A percentile compares a stretch with the other conserved stretches of the same genome.
Conservation (phyloP, 306 rosid species). For the Gastrolobium bilobum region DNA sequence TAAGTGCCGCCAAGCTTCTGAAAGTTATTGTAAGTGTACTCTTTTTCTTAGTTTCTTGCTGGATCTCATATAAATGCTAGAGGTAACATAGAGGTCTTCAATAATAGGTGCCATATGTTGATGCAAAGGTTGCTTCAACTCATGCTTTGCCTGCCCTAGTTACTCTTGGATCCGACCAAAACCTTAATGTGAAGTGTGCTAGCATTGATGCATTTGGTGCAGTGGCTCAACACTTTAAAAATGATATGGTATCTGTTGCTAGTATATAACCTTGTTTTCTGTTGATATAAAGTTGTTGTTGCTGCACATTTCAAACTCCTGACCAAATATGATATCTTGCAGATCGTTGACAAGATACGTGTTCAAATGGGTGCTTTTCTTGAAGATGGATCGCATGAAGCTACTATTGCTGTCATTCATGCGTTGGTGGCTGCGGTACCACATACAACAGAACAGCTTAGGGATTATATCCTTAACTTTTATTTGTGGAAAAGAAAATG, state of each 20-base stretch:
- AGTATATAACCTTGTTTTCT: slow-evolving; percentile 39
- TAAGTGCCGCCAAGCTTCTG: slow-evolving; percentile 74
- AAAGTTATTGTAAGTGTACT: slow-evolving; percentile 75
- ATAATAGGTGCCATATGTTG: slow-evolving; percentile 79
- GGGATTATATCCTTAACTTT: slow-evolving; percentile 90
- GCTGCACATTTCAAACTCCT: slow-evolving; percentile 39
- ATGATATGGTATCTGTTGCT: slow-evolving; percentile 67
- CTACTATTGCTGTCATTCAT: slow-evolving; percentile 82
- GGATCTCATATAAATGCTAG: slow-evolving; percentile 40
- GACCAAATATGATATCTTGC: slow-evolving; percentile 37
- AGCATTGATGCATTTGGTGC: slow-evolving; percentile 90
- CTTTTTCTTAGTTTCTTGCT: slow-evolving; percentile 41
- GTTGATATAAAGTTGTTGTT: slow-evolving; percentile 31
- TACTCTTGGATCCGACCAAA: slow-evolving; percentile 88
- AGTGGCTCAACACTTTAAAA: slow-evolving; percentile 90
- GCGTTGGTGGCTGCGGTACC: slow-evolving; percentile 92
- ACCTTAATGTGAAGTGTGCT: slow-evolving; percentile 82
- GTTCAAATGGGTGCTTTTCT: slow-evolving; percentile 99
- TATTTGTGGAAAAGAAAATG: slow-evolving; percentile 19
- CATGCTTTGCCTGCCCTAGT: slow-evolving; percentile 85
- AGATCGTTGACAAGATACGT: slow-evolving; percentile 97
- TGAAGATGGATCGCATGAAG: slow-evolving; percentile 99
- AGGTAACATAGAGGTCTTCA: slow-evolving; percentile 43
- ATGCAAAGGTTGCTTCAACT: slow-evolving; percentile 81
- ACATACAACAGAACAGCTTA: slow-evolving; percentile 79